Percentiles rank a stretch among this genome's conserved stretches.
Conservation (phyloP, 2,329 filamentous ascomycete species). For the Pezicula neosporulosa region DNA sequence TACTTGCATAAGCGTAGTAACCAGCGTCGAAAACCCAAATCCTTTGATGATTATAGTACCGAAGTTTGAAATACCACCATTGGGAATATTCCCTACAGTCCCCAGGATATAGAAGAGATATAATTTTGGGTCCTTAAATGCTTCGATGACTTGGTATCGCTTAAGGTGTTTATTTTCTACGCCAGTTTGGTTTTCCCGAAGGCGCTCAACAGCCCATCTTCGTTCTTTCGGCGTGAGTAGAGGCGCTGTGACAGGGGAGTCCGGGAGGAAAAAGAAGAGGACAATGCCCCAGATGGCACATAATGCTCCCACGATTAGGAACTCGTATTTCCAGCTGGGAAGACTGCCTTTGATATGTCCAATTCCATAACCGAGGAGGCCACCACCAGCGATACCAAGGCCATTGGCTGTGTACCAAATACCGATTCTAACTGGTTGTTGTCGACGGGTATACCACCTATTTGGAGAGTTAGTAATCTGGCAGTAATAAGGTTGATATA, state of each 20-base stretch:
- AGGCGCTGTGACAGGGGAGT: constrained; percentile 39
- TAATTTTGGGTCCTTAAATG: constrained; percentile 18
- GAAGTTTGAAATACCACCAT: constrained; percentile 55
- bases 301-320: constrained; percentile 50
- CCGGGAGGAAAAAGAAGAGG: constrained; percentile 54
- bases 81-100: constrained; percentile 46
- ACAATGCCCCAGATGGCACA: constrained; percentile 11
- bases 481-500: too few species aligned
- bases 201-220: constrained; percentile 19
- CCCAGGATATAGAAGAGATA: constrained; percentile 41
- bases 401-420: constrained; percentile 57
- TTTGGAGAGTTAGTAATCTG: too few species aligned
- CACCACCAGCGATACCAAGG: constrained; percentile 55
- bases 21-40: constrained; percentile 48
- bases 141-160: constrained; percentile 14
- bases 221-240: constrained; percentile 37
- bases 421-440: constrained; percentile 59
- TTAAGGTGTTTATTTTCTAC: constrained; percentile 19
- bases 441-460: constrained; percentile 54
- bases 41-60: constrained; percentile 54
- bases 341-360: constrained; percentile 55
- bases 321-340: constrained; percentile 64
- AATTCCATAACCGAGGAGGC: constrained; percentile 57
- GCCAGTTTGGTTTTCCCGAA: constrained; percentile 16
- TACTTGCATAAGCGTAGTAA: constrained; percentile 51